Evolutionary conservation across 2,329 filamentous ascomycete species (phyloP).

Genomic region (Dactylellina haptotyla): DNA sequence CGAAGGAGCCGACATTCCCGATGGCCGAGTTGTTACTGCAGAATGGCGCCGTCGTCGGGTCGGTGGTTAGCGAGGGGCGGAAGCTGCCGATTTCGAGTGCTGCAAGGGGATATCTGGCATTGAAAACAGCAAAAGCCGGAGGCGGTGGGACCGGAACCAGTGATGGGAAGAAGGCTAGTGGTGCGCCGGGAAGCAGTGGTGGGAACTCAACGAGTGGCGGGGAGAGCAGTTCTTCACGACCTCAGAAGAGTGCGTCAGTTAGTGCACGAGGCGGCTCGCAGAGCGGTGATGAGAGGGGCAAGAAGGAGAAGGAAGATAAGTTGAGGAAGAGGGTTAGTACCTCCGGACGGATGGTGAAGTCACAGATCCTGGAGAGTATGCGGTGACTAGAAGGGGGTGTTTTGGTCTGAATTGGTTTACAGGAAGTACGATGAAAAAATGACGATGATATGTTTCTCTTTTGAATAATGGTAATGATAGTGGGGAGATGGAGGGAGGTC

Average conservation of each 20-base stretch:
- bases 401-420: neutral
- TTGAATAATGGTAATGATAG: neutral
- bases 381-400: slow-evolving; percentile 24
- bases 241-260: neutral
- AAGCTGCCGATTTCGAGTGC: slow-evolving; percentile 84
- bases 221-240: slow-evolving; percentile 56
- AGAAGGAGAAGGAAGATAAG: slow-evolving; percentile 71
- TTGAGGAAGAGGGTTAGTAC: slow-evolving; percentile 83
- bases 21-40: slow-evolving; percentile 91
- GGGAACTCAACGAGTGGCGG: slow-evolving; percentile 56
- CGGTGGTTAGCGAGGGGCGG: slow-evolving; percentile 65
- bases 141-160: slow-evolving; percentile 55
- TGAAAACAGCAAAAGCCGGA: slow-evolving; percentile 70
- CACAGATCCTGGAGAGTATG: slow-evolving; percentile 47
- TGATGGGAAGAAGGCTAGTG: slow-evolving; percentile 68
- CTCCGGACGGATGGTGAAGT: slow-evolving; percentile 70
- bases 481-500: neutral
- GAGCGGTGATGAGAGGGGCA: slow-evolving; percentile 62
- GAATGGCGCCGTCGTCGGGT: slow-evolving; percentile 85
- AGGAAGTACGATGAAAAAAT: no score
- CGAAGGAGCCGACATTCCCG: slow-evolving; percentile 77
- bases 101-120: slow-evolving; percentile 84
- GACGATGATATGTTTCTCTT: no score
- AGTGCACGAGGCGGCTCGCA: slow-evolving; percentile 44
- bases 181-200: slow-evolving; percentile 60